These are phyloP conservation scores for Entrophospora sp. DNA, from an alignment of 192 early-diverging fungal species.

Conservation along the genomic window DNA sequence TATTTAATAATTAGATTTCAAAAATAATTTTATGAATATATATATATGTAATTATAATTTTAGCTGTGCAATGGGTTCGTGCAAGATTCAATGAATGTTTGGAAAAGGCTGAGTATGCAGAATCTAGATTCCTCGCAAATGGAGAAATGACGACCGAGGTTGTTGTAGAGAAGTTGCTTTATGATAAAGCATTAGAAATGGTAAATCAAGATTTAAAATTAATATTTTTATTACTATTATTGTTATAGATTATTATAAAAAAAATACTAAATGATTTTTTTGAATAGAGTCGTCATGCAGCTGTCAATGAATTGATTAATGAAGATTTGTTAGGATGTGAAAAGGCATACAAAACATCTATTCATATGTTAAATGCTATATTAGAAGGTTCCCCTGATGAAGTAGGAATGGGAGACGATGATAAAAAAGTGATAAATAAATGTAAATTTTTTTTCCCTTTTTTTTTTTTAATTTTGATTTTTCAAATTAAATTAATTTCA, in stretches of 20 bases:
- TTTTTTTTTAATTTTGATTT: neutral
- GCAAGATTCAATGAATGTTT: conserved; percentile 85
- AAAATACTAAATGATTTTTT: neutral
- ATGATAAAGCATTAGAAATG: conserved; percentile 64
- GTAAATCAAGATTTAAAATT: conserved; percentile 25
- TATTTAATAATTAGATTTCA: neutral
- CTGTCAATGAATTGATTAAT: conserved; percentile 55
- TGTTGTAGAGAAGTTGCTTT: conserved; percentile 60
- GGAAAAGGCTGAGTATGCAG: conserved; percentile 67
- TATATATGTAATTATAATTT: conserved; percentile 41
- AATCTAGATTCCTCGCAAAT: conserved; percentile 39
- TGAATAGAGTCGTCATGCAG: conserved; percentile 47
- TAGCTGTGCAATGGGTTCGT: conserved; percentile 82
- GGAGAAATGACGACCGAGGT: conserved; percentile 44
- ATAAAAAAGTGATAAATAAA: conserved; percentile 40
- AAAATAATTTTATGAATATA: conserved; percentile 23
- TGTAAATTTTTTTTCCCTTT: conserved; percentile 25
- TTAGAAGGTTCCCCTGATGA: conserved; percentile 38
- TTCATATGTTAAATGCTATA: conserved; percentile 68
- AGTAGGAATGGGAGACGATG: conserved; percentile 42
- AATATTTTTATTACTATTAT: neutral
- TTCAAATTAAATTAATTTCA: neutral
- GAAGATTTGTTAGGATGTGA: conserved; percentile 60
- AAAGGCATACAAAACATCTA: conserved; percentile 63
- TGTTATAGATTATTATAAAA: neutral